Evolutionary conservation across 2,329 filamentous ascomycete species (phyloP).

Genomic region (Neospermospora avenae): DNA sequence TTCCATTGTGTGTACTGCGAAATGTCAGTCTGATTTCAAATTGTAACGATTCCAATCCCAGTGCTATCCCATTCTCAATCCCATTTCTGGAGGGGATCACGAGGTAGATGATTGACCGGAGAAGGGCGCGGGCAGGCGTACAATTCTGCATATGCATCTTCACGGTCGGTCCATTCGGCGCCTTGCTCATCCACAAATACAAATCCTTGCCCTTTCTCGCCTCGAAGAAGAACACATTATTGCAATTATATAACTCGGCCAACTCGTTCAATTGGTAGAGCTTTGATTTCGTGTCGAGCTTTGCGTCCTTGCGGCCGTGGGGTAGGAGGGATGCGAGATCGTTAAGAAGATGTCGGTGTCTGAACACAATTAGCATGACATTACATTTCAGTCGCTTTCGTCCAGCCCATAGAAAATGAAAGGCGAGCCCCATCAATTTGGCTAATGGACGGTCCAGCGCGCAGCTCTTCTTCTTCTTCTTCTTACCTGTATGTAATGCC

Average conservation of each 20-base stretch:
- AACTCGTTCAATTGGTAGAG: conserved; percentile 75
- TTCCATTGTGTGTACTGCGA: conserved; percentile 85
- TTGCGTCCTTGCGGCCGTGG: conserved; percentile 90
- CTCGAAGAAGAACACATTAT: conserved; percentile 93
- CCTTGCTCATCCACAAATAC: conserved; percentile 90
- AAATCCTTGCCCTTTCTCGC: conserved; percentile 91
- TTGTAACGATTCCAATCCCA: not conserved
- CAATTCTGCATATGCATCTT: conserved; percentile 76
- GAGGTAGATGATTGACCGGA: too few relatives aligned
- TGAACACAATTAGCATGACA: conserved; percentile 37
- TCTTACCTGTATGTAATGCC: conserved; percentile 80
- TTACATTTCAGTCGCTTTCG: conserved; percentile 2
- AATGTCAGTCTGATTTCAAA: conserved; percentile 23
- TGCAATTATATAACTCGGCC: conserved; percentile 80
- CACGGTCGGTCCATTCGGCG: conserved; percentile 61
- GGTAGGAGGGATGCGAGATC: conserved; percentile 87
- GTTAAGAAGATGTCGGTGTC: conserved; percentile 89
- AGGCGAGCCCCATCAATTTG: too few relatives aligned
- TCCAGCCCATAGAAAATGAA: too few relatives aligned
- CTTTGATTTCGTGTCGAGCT: conserved; percentile 94
- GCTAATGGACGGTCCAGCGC: too few relatives aligned
- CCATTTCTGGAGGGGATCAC: not conserved
- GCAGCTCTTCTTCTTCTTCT: too few relatives aligned
- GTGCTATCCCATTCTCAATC: too few relatives aligned
- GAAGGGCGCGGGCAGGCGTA: too few relatives aligned